Evolutionary conservation across 495 filamentous ascomycete genomes (phyloP), one percentile per base, ranked within the genome.

Genomic region (Podospora pseudocomata): DNA sequence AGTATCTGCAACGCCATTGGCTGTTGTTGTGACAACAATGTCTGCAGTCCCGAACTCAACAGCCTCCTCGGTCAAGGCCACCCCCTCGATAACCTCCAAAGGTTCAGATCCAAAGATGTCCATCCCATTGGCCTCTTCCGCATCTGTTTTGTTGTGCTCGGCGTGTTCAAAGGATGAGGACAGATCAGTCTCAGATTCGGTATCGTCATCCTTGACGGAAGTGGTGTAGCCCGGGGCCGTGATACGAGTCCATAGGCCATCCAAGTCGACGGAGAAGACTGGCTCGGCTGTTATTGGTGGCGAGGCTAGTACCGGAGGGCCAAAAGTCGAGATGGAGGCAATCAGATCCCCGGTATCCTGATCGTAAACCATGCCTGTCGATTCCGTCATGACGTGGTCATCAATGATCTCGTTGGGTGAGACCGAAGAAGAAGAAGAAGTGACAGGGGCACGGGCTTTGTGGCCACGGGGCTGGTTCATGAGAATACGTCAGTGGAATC

Each of bases 1-100:
- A 9, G 39, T 16, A 1, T 16, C 39, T 16, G 39, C 39, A 49
- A 1, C 39, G 2, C 15, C 39, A 49, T 49, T 11, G 1, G 39
- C 15, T 49, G 39, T 49, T 13, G 9, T 49, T 11, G 39, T 18
- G 39, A 49, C 39, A 28, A 63, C 20, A 11, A 74, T 28, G 72
- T 89, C 85, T 15, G 84, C 80, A 11, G 81, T 78, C 15, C 83
- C 81, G 15, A 76, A 71, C 60, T 82, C 83, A 49, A 85, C 82
- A 39, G 80, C 82, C 72, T 90, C 86, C 72, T 90, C 87, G 23
- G 82, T 85, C 53, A 89, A 66, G 60, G 87, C 86, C n/a, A 89
- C 74, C 2, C 84, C 86, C 18, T 79, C 79, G 11, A 77, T 68
- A 3, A 85, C 80, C 49, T 85, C 82, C 5, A 84, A 30, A 18